Evolutionary conservation across 169 alveolate species (phyloP), one percentile per base, ranked within the genome.

Genomic region (Plasmodium coatneyi): DNA sequence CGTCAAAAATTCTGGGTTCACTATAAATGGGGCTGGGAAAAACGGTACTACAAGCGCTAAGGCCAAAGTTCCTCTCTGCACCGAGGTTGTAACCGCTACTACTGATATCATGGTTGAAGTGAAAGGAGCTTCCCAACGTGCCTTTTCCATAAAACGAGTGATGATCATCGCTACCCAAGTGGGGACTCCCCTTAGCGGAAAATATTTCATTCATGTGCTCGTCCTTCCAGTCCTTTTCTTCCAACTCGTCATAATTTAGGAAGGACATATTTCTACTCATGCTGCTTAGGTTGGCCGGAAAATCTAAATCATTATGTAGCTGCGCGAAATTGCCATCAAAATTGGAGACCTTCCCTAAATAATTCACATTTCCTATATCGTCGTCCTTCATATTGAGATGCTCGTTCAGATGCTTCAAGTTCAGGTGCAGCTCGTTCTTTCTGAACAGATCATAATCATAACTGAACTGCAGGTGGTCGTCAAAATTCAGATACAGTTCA

Each of bases 231-330:
- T 70, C 92, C 1, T 66, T 66, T 66, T 34, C 46, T 6, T 32
- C 41, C 10, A 71, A 70, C 6, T 83, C 60, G 32, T 83, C 82
- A 71, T 9, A 16, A 19, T 83, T 83, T 71, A 41, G 43, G 43
- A 81, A 36, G 3, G 89, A 46, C 83, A 71, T 43, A 14, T 25
- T 46, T 7, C 34, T 71, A 9, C 52, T 36, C 30, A 83, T 71
- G 56, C n/a, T 66, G 76, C 76, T 83, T 30, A 72, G 76, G 43
- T 32, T 83, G 32, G 5, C 71, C 6, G 92, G n/a, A 14, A 71
- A 28, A 36, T 71, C 76, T 71, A 83, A 70, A 25, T 25, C 46
- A 25, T 83, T 83, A 6, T 83, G 76, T 39, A 83, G 30, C 25
- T 83, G 46, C 19, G 49, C 14, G 28, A 66, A 32, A 9, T 36